A percentile compares a stretch with the other conserved stretches of the same genome.
These are phyloP conservation scores for Dendrobium huoshanense DNA, from an alignment of 106 monocot species.

Conservation along the genomic window DNA sequence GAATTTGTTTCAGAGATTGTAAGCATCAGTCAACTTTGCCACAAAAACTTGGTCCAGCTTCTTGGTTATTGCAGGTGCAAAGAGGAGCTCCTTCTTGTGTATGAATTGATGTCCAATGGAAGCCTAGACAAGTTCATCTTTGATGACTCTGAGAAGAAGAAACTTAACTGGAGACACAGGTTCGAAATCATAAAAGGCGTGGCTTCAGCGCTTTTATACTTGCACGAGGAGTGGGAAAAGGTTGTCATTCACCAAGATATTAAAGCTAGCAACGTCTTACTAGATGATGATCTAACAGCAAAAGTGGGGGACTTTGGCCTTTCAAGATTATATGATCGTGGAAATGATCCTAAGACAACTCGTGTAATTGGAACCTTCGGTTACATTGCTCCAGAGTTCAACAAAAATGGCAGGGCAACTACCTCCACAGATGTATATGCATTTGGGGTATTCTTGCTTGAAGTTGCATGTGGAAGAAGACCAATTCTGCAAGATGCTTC, in stretches of 20 bases:
- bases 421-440: constrained; percentile 19
- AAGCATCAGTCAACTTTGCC: constrained; percentile 16
- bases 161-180: constrained; percentile 16
- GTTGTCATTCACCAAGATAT: constrained; percentile 26
- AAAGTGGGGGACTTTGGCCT: constrained; percentile 33
- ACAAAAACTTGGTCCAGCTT: constrained; percentile 21
- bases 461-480: constrained; percentile 21
- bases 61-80: constrained; percentile 21
- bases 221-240: constrained; percentile 36
- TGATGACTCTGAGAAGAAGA: constrained; percentile 4
- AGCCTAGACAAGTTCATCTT: constrained; percentile 22
- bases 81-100: constrained; percentile 24
- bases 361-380: constrained; percentile 24
- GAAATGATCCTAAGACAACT: constrained; percentile 19
- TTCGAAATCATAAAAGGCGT: constrained; percentile 23
- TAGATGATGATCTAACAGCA: constrained; percentile 17
- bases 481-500: background rate
- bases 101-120: constrained; percentile 24
- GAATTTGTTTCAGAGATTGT: constrained; percentile 20
- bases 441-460: constrained; percentile 25
- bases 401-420: constrained; percentile 2
- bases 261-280: constrained; percentile 23
- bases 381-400: constrained; percentile 26
- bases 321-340: constrained; percentile 22
- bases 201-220: constrained; percentile 22